A percentile compares a stretch with the other conserved stretches of the same genome.
phyloP scores from a whole-genome alignment of 176 grass and related monocot species.

The Pontederia paniculata region DNA sequence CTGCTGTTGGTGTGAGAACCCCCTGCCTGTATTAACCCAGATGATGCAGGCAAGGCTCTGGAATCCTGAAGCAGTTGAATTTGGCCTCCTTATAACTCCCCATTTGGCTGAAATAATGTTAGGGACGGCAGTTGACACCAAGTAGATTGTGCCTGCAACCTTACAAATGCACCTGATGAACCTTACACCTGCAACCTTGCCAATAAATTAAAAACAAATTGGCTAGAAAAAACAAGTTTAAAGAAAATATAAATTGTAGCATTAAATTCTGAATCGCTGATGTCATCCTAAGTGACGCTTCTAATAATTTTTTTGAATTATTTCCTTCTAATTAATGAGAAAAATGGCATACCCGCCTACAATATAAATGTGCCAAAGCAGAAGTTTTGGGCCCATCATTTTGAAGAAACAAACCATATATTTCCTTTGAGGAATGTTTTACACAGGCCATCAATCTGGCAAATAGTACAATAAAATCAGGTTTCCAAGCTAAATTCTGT shows the following conservation, averaged over 20 bases:
- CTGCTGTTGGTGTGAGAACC: slow-evolving; percentile 23
- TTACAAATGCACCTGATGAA: slow-evolving; percentile 40
- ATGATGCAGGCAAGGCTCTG: slow-evolving; percentile 43
- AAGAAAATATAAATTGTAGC: too few relatives aligned
- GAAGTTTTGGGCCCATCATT: too few relatives aligned
- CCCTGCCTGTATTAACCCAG: slow-evolving; percentile 25
- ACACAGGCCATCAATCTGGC: slow-evolving; percentile 12
- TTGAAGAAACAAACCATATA: too few relatives aligned
- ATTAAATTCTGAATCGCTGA: too few relatives aligned
- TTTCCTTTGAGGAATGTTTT: background rate
- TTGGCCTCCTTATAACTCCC: slow-evolving; percentile 43
- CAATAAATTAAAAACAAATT: too few relatives aligned
- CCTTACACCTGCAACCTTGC: too few relatives aligned
- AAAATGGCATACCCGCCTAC: too few relatives aligned
- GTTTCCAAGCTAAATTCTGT: background rate
- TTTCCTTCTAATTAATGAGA: too few relatives aligned
- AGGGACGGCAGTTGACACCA: slow-evolving; percentile 25
- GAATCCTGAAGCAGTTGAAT: slow-evolving; percentile 31
- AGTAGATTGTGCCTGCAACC: slow-evolving; percentile 48
- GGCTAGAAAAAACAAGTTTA: too few relatives aligned
- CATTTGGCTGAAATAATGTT: slow-evolving; percentile 29
- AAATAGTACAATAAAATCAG: slow-evolving; percentile 11
- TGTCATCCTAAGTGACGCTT: too few relatives aligned
- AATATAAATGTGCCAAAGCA: too few relatives aligned
- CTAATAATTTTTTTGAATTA: too few relatives aligned